phyloP scores from a whole-genome alignment of 2,329 filamentous ascomycete genomes.

The Colletotrichum tamarilloi region DNA sequence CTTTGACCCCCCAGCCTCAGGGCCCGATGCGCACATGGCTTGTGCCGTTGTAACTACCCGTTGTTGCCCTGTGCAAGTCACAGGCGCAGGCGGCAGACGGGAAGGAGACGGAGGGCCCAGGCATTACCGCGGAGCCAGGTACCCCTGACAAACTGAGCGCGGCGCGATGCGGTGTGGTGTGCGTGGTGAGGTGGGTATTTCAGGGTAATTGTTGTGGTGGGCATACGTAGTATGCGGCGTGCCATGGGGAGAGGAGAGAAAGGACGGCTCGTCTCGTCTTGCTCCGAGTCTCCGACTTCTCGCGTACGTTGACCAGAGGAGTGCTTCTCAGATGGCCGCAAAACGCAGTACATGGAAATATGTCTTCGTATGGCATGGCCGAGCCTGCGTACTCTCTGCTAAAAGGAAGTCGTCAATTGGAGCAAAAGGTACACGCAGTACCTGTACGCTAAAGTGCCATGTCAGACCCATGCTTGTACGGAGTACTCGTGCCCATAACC shows the following conservation, averaged over 20 bases:
- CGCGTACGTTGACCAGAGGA: background rate
- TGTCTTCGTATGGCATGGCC: background rate
- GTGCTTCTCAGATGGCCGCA: constrained; percentile 4
- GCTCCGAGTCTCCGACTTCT: constrained; percentile 3
- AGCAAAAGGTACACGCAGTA: background rate
- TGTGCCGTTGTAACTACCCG: constrained; percentile 9
- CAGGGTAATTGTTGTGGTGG: background rate
- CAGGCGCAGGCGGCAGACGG: background rate
- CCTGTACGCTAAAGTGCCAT: constrained; percentile 20
- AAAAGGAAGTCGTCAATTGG: background rate
- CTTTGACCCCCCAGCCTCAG: background rate
- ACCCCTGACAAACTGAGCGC: background rate
- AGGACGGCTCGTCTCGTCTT: constrained; percentile 6
- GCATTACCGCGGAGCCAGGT: background rate
- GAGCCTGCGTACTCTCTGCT: background rate
- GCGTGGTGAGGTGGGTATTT: background rate
- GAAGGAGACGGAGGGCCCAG: background rate
- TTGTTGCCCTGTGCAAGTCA: constrained; percentile 23
- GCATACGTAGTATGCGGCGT: background rate
- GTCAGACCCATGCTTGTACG: background rate
- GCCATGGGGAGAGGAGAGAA: background rate
- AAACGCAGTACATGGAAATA: background rate
- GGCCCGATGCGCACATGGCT: background rate
- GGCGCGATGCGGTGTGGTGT: background rate
- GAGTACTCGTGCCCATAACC: background rate